Percentiles rank a stretch among this genome's conserved stretches.
phyloP scores from a whole-genome alignment of 352 stramenopile species.

The Globisporangium canariense region DNA sequence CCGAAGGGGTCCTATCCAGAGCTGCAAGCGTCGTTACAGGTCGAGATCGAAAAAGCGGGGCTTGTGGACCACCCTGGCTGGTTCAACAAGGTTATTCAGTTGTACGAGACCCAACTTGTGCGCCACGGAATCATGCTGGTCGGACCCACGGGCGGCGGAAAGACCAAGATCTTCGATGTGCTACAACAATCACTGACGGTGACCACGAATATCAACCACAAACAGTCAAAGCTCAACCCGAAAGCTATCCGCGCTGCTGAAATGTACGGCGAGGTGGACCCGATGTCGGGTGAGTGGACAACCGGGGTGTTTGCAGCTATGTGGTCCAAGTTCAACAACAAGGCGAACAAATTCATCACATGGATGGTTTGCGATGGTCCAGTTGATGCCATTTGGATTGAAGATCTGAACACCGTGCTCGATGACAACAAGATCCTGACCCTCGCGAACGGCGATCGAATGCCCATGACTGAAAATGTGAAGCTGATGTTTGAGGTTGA shows the following conservation, averaged over 20 bases:
- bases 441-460: conserved; percentile 96
- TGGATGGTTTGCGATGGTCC: conserved; percentile 98
- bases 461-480: conserved; percentile 98
- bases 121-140: conserved; percentile 99
- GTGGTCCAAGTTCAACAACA: conserved; percentile 99
- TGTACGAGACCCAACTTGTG: conserved; percentile 98
- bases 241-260: conserved; percentile 97
- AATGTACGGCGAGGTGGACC: conserved; percentile 98
- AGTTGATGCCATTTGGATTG: conserved; percentile 98
- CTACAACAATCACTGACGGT: conserved; percentile 92
- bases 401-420: conserved; percentile 97
- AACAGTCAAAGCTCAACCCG: conserved; percentile 96
- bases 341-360: conserved; percentile 97
- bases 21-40: conserved; percentile 84
- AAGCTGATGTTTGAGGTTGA: conserved; percentile 98
- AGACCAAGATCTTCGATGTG: conserved; percentile 97
- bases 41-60: conserved; percentile 90
- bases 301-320: conserved; percentile 97
- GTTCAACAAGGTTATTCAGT: conserved; percentile 96
- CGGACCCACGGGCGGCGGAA: conserved; percentile 94
- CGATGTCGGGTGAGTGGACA: conserved; percentile 96
- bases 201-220: conserved; percentile 92
- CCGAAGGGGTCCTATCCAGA: conserved; percentile 96
- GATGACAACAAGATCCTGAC: conserved; percentile 98
- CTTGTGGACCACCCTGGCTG: conserved; percentile 87